Percentiles rank a stretch among this genome's conserved stretches.
Conservation (phyloP, 1,284 basidiomycete species). For the Boletus smithii region DNA sequence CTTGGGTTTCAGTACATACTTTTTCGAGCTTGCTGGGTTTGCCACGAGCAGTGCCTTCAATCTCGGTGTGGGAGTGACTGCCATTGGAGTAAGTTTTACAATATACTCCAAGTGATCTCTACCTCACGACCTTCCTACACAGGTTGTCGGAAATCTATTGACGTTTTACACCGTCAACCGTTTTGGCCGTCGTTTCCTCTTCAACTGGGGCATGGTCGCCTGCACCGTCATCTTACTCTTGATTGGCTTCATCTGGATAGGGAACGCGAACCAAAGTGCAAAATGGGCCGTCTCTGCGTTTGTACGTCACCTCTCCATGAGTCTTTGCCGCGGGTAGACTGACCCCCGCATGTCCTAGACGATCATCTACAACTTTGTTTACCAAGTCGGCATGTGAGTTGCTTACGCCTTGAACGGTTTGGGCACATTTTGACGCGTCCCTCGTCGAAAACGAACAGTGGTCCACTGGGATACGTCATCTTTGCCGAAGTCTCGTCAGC, state of each 20-base stretch:
- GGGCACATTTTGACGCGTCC: neutral
- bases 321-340: neutral
- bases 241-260: conserved; percentile 31
- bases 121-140: neutral
- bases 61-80: conserved; percentile 28
- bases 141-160: conserved; percentile 28
- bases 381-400: conserved; percentile 24
- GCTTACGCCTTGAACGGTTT: neutral
- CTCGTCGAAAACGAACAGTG: conserved; percentile 11
- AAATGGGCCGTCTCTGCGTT: conserved; percentile 27
- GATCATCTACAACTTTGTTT: conserved; percentile 30
- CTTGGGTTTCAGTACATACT: conserved; percentile 31
- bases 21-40: conserved; percentile 33
- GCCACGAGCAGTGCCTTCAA: conserved; percentile 23
- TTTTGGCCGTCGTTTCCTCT: conserved; percentile 27
- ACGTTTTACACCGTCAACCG: conserved; percentile 29
- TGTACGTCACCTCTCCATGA: conserved; percentile 8
- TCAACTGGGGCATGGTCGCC: conserved; percentile 29
- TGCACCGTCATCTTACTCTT: conserved; percentile 26
- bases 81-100: conserved; percentile 21
- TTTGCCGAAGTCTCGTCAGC: conserved; percentile 31
- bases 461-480: conserved; percentile 29
- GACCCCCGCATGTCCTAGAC: conserved; percentile 12
- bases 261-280: conserved; percentile 7
- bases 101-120: neutral